phyloP scores from a whole-genome alignment of 2,329 filamentous ascomycete genomes.

The Arthrobotrys megalospora region DNA sequence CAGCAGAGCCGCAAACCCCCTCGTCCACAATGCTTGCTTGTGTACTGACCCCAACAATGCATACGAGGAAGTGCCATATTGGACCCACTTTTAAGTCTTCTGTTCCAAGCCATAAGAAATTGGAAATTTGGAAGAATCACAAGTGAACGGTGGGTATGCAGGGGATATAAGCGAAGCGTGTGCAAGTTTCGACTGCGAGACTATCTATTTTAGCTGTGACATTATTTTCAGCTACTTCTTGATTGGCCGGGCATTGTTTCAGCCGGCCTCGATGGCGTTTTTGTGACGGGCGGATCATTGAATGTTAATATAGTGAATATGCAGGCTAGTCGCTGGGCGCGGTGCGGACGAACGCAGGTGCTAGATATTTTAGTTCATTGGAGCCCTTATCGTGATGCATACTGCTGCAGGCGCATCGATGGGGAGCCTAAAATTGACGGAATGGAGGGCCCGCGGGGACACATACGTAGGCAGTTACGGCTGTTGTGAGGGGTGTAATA shows the following conservation, averaged over 20 bases:
- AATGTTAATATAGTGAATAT: not conserved
- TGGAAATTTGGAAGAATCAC: not conserved
- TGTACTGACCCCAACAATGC: not conserved
- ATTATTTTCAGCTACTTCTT: not conserved
- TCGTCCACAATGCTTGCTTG: not conserved
- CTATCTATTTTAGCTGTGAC: not conserved
- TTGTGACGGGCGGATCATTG: not conserved
- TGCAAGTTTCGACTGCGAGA: not conserved
- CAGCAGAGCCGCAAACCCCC: slow-evolving; percentile 22
- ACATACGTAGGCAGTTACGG: too few species aligned
- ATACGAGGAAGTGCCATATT: slow-evolving; percentile 2
- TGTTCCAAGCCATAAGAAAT: not conserved
- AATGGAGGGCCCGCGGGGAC: not conserved
- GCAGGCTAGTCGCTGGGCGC: not conserved
- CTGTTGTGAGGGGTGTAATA: too few species aligned
- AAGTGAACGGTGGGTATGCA: not conserved
- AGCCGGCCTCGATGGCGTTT: not conserved
- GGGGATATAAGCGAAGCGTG: not conserved
- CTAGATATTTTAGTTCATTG: not conserved
- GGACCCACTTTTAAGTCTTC: not conserved
- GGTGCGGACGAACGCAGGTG: slow-evolving; percentile 14
- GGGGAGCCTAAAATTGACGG: not conserved
- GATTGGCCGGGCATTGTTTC: not conserved
- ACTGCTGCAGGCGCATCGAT: not conserved
- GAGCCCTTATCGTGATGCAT: not conserved